These are phyloP conservation scores for Oxytropis ochrocephala DNA, from an alignment of 306 rosid genomes.

Conservation along the genomic window DNA sequence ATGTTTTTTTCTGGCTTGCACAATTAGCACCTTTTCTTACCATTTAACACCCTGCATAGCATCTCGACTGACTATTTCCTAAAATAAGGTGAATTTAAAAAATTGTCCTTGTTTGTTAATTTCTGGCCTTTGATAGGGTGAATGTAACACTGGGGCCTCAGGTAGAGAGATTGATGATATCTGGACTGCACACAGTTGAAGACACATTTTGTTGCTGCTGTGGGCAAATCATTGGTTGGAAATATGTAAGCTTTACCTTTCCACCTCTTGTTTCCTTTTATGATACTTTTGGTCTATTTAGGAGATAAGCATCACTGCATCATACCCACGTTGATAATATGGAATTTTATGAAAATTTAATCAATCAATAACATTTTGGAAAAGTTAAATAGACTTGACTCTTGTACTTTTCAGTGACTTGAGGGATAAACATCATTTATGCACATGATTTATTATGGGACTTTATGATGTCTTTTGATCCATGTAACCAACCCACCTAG, in stretches of 20 bases:
- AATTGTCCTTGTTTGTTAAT: slow-evolving; percentile 8
- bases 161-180: slow-evolving; percentile 67
- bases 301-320: background rate
- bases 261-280: background rate
- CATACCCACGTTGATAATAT: background rate
- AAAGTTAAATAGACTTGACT: background rate
- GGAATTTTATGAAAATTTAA: background rate
- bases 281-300: background rate
- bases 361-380: background rate
- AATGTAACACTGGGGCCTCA: slow-evolving; percentile 59
- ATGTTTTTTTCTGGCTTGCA: background rate
- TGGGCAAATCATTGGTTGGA: slow-evolving; percentile 90
- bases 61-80: background rate
- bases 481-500: background rate
- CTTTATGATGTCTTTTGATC: background rate
- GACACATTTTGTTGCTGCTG: slow-evolving; percentile 83
- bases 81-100: too few relatives aligned
- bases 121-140: slow-evolving; percentile 47
- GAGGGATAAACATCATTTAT: background rate
- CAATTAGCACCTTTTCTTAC: background rate
- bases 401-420: background rate
- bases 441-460: background rate
- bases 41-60: background rate
- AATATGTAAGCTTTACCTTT: slow-evolving; percentile 61
- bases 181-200: slow-evolving; percentile 84